Base-by-base conservation (phyloP, 2,329 filamentous ascomycete species). In the Penicillium sp. region DNA sequence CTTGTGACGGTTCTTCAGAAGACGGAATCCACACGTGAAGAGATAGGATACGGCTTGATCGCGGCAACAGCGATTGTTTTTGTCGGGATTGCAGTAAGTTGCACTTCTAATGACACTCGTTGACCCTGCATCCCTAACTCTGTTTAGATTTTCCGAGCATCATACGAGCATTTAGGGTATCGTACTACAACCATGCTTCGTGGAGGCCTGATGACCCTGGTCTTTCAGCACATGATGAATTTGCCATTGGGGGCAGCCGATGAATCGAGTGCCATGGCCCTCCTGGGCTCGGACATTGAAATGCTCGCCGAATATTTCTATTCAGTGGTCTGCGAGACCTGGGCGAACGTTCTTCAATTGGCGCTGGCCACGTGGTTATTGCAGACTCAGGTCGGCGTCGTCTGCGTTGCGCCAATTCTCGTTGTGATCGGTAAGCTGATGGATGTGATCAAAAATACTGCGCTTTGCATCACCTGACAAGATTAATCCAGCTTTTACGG, bases 311-410 rank as follows among this genome's bases (percentile, higher is more conserved):
- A 58, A 43, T 58, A 58, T 28, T 58, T 58, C 25, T 34, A 56
- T 9, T 52, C 53, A 2, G 38, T 38, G 68, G 47, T 56, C 11
- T 57, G 55, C 38, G 64, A 65, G 43, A 58, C 59, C 13, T 68
- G 66, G 58, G 66, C 66, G 5, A 66, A 60, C 40, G 47, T 66
- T 0, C 58, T 71, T 37, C 62, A 71, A 9, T 50, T 72, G 2
- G 66, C 46, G 4, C 46, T 73, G 4, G 66, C 64, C 6, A 63
- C 67, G 12, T 66, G 64, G 63, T 50, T 63, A 33, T 51, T 65
- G 7, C 25, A 59, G 24, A 56, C 51, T 8, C 61, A 68, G 38
- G 45, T 70, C 7, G 69, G 66, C 25, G 51, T 51, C 24, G 63
- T 64, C 12, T 67, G 61, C 34, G 56, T 64, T 8, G 60, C 57